Base-by-base conservation (phyloP, 2,329 filamentous ascomycete genomes). In the Lecanosticta acicola region DNA sequence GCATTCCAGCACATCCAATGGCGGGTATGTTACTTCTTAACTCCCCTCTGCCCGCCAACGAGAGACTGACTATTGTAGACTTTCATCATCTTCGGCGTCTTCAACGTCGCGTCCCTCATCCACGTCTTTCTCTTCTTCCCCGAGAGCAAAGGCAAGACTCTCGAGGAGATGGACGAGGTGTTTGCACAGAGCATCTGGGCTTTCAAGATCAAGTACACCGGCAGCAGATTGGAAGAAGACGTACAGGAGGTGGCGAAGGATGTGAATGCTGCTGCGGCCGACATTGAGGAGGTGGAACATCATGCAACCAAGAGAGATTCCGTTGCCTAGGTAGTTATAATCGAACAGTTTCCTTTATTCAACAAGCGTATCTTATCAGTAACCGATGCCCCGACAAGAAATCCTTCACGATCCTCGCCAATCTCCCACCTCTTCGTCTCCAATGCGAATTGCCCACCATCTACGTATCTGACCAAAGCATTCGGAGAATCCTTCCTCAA, bases 401-500 rank as follows among this genome's bases (percentile, higher is more conserved):
- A 2, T 57, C 54, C 47, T 68, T 32, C 4, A 72, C 65, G 43
- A 65, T 47, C 21, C 50, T 42, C 3, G 60, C 68, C 50, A n/a
- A 73, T 65, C 32, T 68, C 56, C 39, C 58, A 58, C 3, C 62
- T 57, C 39, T 70, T 60, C 45, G 63, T 71, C 56, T 73, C 70
- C 9, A 65, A 56, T 11, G 76, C 74, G 67, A 81, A 81, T 64
- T 81, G 78, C 0, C 76, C 77, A 1, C 71, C 72, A 59, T 81
- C 76, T 34, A 81, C 55, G 39, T 75, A 65, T 49, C 70, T 65
- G 32, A 80, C 56, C 57, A 77, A 71, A 3, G 74, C 67, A 18
- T 70, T 62, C 7, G 67, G 62, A 11, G 76, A 60, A 63, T 82
- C 77, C 17, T 57, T 64, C 56, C 69, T 70, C 53, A 67, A 81